Conservation (phyloP, 2,329 filamentous ascomycete species). For the Hirsutella rhossiliensis region DNA sequence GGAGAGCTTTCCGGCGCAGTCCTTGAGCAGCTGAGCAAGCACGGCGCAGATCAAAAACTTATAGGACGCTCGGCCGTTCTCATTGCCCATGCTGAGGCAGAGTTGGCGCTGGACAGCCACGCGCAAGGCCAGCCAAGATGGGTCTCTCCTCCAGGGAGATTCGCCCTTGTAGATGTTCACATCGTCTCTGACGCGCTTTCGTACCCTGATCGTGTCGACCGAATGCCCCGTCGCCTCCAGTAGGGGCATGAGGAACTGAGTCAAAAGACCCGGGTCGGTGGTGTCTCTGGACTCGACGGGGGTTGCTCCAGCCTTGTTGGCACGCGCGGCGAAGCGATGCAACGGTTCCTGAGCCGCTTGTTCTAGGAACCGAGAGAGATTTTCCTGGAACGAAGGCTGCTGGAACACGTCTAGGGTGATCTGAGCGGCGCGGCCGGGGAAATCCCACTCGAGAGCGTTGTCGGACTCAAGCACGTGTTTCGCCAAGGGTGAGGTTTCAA, state of each 20-base stretch:
- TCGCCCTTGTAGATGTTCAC: conserved; percentile 34
- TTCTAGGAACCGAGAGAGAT: conserved; percentile 39
- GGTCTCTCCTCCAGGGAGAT: conserved; percentile 48
- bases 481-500: conserved; percentile 43
- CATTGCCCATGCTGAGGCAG: conserved; percentile 20
- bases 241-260: conserved; percentile 46
- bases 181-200: conserved; percentile 53
- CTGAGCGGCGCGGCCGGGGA: conserved; percentile 40
- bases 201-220: conserved; percentile 23
- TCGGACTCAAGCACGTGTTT: conserved; percentile 37
- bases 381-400: conserved; percentile 28
- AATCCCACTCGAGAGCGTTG: conserved; percentile 43
- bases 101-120: conserved; percentile 44
- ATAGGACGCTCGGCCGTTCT: conserved; percentile 28
- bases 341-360: conserved; percentile 41
- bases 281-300: conserved; percentile 47
- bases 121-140: conserved; percentile 50
- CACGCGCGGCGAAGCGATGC: conserved; percentile 37
- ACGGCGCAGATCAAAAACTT: conserved; percentile 43
- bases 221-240: conserved; percentile 39
- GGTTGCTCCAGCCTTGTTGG: conserved; percentile 35
- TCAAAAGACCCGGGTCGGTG: conserved; percentile 42
- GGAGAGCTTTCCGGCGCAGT: conserved; percentile 10
- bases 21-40: conserved; percentile 32
- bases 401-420: conserved; percentile 23